Evolutionary conservation across 805 yeast species (phyloP).

Genomic region (Scheffersomyces coipomensis): DNA sequence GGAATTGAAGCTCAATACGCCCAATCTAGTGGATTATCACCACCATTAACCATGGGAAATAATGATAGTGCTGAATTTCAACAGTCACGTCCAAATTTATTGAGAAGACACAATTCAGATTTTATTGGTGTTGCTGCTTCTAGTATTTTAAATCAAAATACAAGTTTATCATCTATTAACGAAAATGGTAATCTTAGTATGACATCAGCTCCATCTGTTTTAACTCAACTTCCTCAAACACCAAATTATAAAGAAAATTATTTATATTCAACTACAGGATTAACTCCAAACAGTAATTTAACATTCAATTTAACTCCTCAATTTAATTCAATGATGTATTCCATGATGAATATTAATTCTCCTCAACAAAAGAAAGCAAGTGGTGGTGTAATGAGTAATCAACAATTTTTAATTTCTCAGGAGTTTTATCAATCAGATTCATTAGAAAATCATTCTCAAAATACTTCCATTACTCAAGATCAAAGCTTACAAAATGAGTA

Average conservation of each 20-base stretch:
- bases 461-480: neutral
- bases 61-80: neutral
- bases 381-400: conserved; percentile 13
- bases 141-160: conserved; percentile 1
- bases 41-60: neutral
- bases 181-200: conserved; percentile 4
- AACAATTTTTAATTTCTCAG: conserved; percentile 24
- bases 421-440: conserved; percentile 23
- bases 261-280: conserved; percentile 21
- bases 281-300: conserved; percentile 24
- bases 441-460: conserved; percentile 13
- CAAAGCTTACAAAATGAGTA: conserved; percentile 3
- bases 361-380: conserved; percentile 22
- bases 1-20: conserved; percentile 18
- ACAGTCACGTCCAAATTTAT: conserved; percentile 6
- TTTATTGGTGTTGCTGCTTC: conserved; percentile 12
- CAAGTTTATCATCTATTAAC: conserved; percentile 11
- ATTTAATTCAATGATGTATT: conserved; percentile 39
- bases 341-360: conserved; percentile 30
- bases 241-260: conserved; percentile 31
- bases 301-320: conserved; percentile 38
- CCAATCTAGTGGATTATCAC: neutral
- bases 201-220: too few species aligned
- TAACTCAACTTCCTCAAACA: conserved; percentile 27
- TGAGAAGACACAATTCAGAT: conserved; percentile 25